Conservation (phyloP, 129 eudicot genomes). For the Chrysanthemum lavandulifolium region DNA sequence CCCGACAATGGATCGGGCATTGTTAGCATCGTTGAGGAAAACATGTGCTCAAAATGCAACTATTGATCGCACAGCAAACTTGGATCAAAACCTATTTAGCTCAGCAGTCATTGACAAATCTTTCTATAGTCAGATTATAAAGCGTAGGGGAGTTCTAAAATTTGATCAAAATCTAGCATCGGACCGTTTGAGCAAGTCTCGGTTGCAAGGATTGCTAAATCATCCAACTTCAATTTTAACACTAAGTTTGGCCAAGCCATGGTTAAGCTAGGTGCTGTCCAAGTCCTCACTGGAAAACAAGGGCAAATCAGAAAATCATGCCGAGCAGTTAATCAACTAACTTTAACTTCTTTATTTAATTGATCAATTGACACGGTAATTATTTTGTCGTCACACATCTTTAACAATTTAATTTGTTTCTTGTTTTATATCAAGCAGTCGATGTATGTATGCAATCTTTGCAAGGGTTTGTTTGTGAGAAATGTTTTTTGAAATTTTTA, state of each 20-base stretch:
- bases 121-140: constrained; percentile 39
- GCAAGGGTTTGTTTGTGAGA: not conserved
- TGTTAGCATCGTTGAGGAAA: constrained; percentile 15
- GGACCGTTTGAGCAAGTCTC: constrained; percentile 34
- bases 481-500: not conserved
- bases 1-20: constrained; percentile 42
- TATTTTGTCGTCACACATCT: too few species aligned
- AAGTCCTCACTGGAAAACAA: constrained; percentile 52
- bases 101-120: constrained; percentile 49
- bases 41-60: constrained; percentile 41
- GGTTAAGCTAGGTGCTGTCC: constrained; percentile 54
- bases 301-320: constrained; percentile 72
- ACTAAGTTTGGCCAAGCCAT: constrained; percentile 49
- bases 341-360: not conserved
- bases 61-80: constrained; percentile 25
- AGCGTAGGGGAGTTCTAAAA: constrained; percentile 49
- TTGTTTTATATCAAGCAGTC: not conserved
- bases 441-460: not conserved
- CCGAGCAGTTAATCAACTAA: constrained; percentile 29
- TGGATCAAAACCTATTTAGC: constrained; percentile 50
- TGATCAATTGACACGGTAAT: not conserved
- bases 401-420: not conserved
- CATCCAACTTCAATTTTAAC: constrained; percentile 27
- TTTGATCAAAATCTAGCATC: constrained; percentile 58
- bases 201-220: constrained; percentile 33